Evolutionary conservation across 2,329 filamentous ascomycete genomes (phyloP).

Genomic region (Neospermospora avenae): DNA sequence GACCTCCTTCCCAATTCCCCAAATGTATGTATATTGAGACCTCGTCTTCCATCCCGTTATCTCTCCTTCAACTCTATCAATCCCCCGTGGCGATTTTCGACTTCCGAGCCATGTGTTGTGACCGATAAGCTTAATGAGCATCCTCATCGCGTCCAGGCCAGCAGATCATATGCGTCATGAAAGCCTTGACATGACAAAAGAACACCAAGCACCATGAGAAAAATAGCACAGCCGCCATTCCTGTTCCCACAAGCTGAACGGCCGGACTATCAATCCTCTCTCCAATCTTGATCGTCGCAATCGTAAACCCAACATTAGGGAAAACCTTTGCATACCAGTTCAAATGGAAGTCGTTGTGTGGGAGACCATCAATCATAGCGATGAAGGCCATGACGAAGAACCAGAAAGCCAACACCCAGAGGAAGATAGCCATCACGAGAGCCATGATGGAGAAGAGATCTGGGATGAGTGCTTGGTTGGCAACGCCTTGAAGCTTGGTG

Average conservation of each 20-base stretch:
- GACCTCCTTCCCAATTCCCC: background rate
- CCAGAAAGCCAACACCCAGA: slow-evolving; percentile 62
- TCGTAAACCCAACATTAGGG: slow-evolving; percentile 56
- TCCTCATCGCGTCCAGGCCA: slow-evolving; percentile 36
- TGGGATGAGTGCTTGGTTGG: slow-evolving; percentile 39
- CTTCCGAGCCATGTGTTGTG: background rate
- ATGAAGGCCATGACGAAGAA: slow-evolving; percentile 45
- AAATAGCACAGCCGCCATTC: slow-evolving; percentile 47
- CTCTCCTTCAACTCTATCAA: background rate
- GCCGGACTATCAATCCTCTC: slow-evolving; percentile 43
- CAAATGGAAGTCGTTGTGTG: slow-evolving; percentile 53
- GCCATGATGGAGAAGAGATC: slow-evolving; percentile 35
- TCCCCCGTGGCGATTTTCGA: background rate
- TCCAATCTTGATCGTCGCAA: slow-evolving; percentile 53
- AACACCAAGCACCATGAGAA: slow-evolving; percentile 36
- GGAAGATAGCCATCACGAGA: slow-evolving; percentile 47
- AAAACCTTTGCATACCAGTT: slow-evolving; percentile 64
- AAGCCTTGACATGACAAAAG: slow-evolving; percentile 30
- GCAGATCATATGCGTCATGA: slow-evolving; percentile 30
- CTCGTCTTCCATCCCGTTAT: too few relatives aligned
- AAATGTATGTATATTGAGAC: too few relatives aligned
- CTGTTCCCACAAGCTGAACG: slow-evolving; percentile 39
- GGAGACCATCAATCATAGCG: slow-evolving; percentile 36
- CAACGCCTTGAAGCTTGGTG: slow-evolving; percentile 41
- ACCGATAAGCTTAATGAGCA: slow-evolving; percentile 19